A percentile compares a stretch with the other conserved stretches of the same genome.
Conservation (phyloP, 2,329 filamentous ascomycete genomes). For the Rachicladosporium sp. region DNA sequence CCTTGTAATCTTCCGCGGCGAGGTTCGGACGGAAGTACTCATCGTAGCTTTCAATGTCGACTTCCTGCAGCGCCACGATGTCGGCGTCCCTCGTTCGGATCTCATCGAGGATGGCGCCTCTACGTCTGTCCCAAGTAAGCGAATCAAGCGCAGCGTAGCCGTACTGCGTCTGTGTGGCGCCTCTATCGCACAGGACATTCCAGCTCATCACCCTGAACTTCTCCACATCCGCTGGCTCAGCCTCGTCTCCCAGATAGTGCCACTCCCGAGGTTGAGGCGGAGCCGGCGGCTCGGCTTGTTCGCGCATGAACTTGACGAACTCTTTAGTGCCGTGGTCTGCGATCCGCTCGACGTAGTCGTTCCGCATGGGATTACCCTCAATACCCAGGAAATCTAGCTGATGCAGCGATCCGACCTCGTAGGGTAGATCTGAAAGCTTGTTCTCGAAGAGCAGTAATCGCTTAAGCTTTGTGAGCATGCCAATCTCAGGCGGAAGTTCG, state of each 20-base stretch:
- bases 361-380: slow-evolving; percentile 75
- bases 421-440: slow-evolving; percentile 66
- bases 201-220: slow-evolving; percentile 79
- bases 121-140: slow-evolving; percentile 76
- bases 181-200: slow-evolving; percentile 92
- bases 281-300: slow-evolving; percentile 57
- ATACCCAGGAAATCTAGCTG: slow-evolving; percentile 81
- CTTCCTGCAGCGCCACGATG: slow-evolving; percentile 85
- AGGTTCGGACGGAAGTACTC: slow-evolving; percentile 82
- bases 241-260: slow-evolving; percentile 55
- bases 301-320: slow-evolving; percentile 69
- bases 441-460: slow-evolving; percentile 85
- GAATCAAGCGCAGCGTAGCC: slow-evolving; percentile 79
- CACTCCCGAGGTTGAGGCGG: slow-evolving; percentile 66
- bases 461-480: slow-evolving; percentile 90
- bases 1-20: slow-evolving; percentile 80
- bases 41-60: slow-evolving; percentile 83
- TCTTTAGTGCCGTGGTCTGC: slow-evolving; percentile 79
- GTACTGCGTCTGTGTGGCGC: slow-evolving; percentile 72
- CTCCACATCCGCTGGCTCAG: slow-evolving; percentile 36
- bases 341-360: slow-evolving; percentile 65
- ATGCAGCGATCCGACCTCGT: slow-evolving; percentile 79
- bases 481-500: slow-evolving; percentile 76
- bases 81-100: slow-evolving; percentile 70
- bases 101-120: slow-evolving; percentile 71